Evolutionary conservation across 331 rosid genomes (phyloP).

Genomic region (Rhamnella rubrinervis): DNA sequence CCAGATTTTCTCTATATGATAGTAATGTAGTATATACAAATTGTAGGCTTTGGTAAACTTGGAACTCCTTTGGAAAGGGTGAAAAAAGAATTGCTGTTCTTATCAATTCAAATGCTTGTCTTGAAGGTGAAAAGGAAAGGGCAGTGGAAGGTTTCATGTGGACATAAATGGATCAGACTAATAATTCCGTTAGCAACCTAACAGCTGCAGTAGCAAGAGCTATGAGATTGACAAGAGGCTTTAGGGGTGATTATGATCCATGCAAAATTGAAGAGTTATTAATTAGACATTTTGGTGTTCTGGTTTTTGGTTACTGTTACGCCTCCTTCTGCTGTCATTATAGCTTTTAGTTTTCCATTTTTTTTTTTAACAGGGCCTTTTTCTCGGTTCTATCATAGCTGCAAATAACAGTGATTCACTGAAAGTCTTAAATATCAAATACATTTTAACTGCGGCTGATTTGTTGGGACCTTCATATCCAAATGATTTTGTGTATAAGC

Average conservation of each 20-base stretch:
- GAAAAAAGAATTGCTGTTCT: too few relatives aligned
- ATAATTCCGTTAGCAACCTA: slow-evolving; percentile 43
- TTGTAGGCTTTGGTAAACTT: too few relatives aligned
- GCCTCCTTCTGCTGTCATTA: neutral
- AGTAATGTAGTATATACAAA: too few relatives aligned
- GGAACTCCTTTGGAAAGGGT: too few relatives aligned
- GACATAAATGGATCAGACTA: slow-evolving; percentile 23
- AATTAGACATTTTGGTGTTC: neutral
- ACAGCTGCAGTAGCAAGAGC: slow-evolving; percentile 31
- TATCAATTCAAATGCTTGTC: too few relatives aligned
- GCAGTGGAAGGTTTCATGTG: too few relatives aligned
- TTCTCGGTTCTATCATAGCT: slow-evolving; percentile 74
- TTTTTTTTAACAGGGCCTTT: slow-evolving; percentile 56
- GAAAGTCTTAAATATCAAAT: slow-evolving; percentile 57
- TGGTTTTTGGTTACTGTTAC: slow-evolving; percentile 4
- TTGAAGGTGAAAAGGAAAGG: too few relatives aligned
- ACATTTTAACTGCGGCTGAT: slow-evolving; percentile 68
- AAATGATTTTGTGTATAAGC: slow-evolving; percentile 57
- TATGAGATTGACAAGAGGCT: slow-evolving; percentile 15
- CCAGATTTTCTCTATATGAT: too few relatives aligned
- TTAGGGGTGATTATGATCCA: slow-evolving; percentile 55
- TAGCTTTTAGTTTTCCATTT: neutral
- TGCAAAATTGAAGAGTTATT: slow-evolving; percentile 67
- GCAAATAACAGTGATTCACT: slow-evolving; percentile 53
- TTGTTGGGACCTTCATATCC: slow-evolving; percentile 50